Evolutionary conservation across 1,139 yeast genomes (phyloP).

Genomic region (Yamadazyma friedrichii): DNA sequence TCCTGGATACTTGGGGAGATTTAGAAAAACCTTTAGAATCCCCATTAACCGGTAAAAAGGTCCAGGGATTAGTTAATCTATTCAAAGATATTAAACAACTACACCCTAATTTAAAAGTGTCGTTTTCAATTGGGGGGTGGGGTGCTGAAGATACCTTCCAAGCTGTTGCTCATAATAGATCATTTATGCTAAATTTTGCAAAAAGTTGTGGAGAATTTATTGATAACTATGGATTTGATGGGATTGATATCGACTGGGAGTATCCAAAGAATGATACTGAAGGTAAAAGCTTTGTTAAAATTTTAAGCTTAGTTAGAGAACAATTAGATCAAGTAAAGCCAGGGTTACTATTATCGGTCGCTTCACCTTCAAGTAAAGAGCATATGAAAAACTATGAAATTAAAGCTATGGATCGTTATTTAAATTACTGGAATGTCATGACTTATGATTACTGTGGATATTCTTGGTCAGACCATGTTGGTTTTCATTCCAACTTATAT

Average conservation of each 20-base stretch:
- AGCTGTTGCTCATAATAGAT: slow-evolving; percentile 36
- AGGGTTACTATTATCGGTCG: slow-evolving; percentile 55
- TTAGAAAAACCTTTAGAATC: slow-evolving; percentile 40
- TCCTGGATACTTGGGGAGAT: slow-evolving; percentile 73
- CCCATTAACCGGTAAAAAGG: slow-evolving; percentile 18
- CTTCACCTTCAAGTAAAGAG: slow-evolving; percentile 68
- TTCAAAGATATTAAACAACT: slow-evolving; percentile 48
- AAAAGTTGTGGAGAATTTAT: slow-evolving; percentile 48
- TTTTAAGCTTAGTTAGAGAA: slow-evolving; percentile 44
- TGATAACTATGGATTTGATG: slow-evolving; percentile 69
- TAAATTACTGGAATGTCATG: slow-evolving; percentile 84
- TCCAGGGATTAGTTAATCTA: slow-evolving; percentile 57
- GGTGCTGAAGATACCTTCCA: slow-evolving; percentile 58
- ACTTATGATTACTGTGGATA: slow-evolving; percentile 80
- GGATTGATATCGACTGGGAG: slow-evolving; percentile 95
- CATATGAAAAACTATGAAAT: slow-evolving; percentile 45
- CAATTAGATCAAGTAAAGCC: slow-evolving; percentile 31
- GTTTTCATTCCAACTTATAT: slow-evolving; percentile 72
- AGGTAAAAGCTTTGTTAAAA: slow-evolving; percentile 41
- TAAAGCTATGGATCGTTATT: slow-evolving; percentile 50
- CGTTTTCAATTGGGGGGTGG: slow-evolving; percentile 90
- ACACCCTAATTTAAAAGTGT: slow-evolving; percentile 53
- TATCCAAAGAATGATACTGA: slow-evolving; percentile 59
- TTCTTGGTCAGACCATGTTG: slow-evolving; percentile 63
- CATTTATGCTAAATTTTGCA: slow-evolving; percentile 48